phyloP scores from a whole-genome alignment of 2,329 filamentous ascomycete species.

The Knufia fluminis region DNA sequence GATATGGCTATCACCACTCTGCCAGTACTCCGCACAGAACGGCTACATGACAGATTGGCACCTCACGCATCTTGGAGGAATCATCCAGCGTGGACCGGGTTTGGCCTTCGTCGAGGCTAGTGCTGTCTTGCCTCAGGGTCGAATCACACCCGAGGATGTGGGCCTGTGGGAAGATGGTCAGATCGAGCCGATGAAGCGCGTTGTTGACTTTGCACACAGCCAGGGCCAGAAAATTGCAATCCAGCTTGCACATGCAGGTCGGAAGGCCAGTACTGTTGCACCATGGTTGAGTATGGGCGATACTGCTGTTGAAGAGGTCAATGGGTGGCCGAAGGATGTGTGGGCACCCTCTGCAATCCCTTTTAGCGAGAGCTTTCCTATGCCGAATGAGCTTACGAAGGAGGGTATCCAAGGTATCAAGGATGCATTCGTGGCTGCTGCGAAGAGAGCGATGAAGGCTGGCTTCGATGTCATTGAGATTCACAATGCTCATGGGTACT shows the following conservation, averaged over 20 bases:
- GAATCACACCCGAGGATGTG: conserved; percentile 70
- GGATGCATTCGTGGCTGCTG: conserved; percentile 29
- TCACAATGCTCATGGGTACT: conserved; percentile 69
- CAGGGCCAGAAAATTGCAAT: conserved; percentile 65
- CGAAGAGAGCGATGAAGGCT: conserved; percentile 52
- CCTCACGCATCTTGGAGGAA: conserved; percentile 70
- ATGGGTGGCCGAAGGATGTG: conserved; percentile 47
- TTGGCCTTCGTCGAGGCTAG: conserved; percentile 72
- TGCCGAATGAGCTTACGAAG: conserved; percentile 58
- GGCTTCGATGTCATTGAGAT: conserved; percentile 73
- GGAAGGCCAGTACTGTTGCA: conserved; percentile 53
- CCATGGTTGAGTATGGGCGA: conserved; percentile 53
- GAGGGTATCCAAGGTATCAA: conserved; percentile 51
- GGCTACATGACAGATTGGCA: conserved; percentile 75
- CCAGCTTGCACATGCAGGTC: conserved; percentile 68
- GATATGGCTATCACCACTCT: conserved; percentile 55
- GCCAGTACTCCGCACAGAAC: conserved; percentile 58
- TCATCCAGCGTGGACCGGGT: conserved; percentile 64
- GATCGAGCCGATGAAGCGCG: conserved; percentile 41
- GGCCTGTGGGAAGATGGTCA: conserved; percentile 82
- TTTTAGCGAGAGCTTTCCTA: conserved; percentile 52
- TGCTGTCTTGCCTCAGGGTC: conserved; percentile 62
- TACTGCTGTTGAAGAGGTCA: conserved; percentile 45
- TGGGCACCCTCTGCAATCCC: conserved; percentile 51
- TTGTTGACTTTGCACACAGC: conserved; percentile 27